Evolutionary conservation across 2,329 filamentous ascomycete species (phyloP), one percentile per base, ranked within the genome.

Genomic region (Talaromyces sp.): DNA sequence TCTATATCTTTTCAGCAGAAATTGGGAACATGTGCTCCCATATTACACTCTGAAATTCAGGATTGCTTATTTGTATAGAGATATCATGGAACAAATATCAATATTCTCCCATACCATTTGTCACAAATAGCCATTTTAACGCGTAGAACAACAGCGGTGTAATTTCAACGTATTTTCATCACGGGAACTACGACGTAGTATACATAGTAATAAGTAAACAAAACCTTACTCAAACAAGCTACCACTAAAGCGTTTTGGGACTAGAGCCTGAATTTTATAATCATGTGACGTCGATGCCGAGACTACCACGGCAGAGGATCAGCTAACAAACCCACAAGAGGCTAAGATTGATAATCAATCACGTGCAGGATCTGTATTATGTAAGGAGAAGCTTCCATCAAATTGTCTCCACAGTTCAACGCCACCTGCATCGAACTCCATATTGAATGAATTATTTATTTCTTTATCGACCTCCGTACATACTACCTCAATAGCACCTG

Each of bases 371-470:
- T 11, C n/a, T 14, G 33, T 56, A 22, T 39, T 56, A 56, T 39
- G 52, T 56, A 24, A 56, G 52, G 33, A 7, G 33, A 56, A 24
- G 52, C 33, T 56, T 56, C 52, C n/a, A 37, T 56, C 1, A 6
- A 56, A 56, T 14, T 13, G 52, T 56, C 52, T 59, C 56, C 56
- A 59, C 56, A 59, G 19, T 59, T 59, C 27, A 33, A 45, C 56
- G 56, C 56, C 56, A 59, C 56, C 35, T 59, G 27, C 56, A 59
- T 59, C 16, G 5, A 10, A 3, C 16, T 27, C 9, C 7, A 56
- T 22, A 3, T 6, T 33, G 27, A 43, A 45, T 14, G 22, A 43
- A 49, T 33, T 33, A 60, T 60, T 49, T 35, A 9, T 5, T 47
- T 45, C 19, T 50, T 47, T n/a, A 3, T 39, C 16, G 24, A 59